Evolutionary conservation across 202 grass and related monocot species (phyloP), one percentile per base, ranked within the genome.

Genomic region (Musa balbisiana): DNA sequence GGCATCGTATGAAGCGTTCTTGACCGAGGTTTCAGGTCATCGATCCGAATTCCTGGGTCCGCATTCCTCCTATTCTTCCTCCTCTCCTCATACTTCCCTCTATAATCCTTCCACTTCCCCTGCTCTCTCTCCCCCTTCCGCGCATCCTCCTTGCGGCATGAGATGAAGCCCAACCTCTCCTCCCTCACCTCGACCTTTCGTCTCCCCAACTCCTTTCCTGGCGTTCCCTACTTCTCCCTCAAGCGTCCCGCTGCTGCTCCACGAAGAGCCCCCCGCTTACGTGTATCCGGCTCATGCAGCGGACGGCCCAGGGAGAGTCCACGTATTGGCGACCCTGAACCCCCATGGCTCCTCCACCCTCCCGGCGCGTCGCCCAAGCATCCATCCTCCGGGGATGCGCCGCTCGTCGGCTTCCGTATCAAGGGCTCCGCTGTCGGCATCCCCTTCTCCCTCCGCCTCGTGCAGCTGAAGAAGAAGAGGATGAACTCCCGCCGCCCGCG

Each of bases 391-490:
- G 62, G 13, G 24, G 62, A 51, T 22, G 50, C 24, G 2, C 63
- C 49, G 27, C 56, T 63, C 63, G 67, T 67, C 51, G 63, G 19
- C 51, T 29, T 78, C 62, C 76, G 50, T 13, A 8, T 26, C 3
- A 54, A 29, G 49, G 22, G 24, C 22, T 54, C 76, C 64, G 51
- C 8, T 64, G 20, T 63, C 63, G 64, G 60, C 63, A 16, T 78
- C 63, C 76, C 76, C 22, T 55, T 78, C 50, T 78, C 76, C 24
- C 62, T 78, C 51, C 76, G 76, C 62, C 50, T 78, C 76, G 12
- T 78, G 62, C 76, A 78, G 64, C 52, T 67, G 11, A 22, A 22
- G 20, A 78, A 68, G 76, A 78, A 78, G 64, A 21, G 60, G 20
- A 26, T 11, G 50, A 49, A 11, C 60, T 68, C 65, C 62, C 29